Evolutionary conservation across 495 filamentous ascomycete species (phyloP).

Genomic region (Annulohypoxylon nitens): DNA sequence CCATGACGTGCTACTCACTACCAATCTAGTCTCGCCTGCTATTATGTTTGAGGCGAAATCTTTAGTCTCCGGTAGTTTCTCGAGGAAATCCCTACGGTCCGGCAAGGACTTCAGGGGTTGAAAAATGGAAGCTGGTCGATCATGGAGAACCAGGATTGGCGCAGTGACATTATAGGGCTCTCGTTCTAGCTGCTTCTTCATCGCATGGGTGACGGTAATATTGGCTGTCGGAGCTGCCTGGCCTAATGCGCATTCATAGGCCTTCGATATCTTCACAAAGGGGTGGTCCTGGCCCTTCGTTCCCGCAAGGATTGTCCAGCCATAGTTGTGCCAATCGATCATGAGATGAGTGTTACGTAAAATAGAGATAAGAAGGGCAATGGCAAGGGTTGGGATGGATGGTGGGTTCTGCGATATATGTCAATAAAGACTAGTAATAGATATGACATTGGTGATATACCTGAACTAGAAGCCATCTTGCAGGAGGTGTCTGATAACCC

Average conservation of each 20-base stretch:
- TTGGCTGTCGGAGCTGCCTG: conserved; percentile 74
- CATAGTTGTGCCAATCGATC: conserved; percentile 99
- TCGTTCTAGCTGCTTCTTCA: conserved; percentile 77
- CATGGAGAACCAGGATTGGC: conserved; percentile 82
- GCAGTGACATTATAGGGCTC: conserved; percentile 71
- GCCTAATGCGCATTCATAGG: conserved; percentile 81
- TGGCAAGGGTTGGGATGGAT: conserved; percentile 87
- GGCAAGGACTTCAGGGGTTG: conserved; percentile 69
- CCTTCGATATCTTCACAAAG: conserved; percentile 77
- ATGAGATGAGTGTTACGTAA: conserved; percentile 84
- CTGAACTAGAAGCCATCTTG: conserved; percentile 86
- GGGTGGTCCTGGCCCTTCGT: conserved; percentile 77
- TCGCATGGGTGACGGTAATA: conserved; percentile 89
- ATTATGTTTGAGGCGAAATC: conserved; percentile 69
- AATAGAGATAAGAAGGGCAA: conserved; percentile 78
- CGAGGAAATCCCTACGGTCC: conserved; percentile 70
- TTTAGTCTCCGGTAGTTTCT: conserved; percentile 68
- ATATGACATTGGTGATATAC: conserved; percentile 50
- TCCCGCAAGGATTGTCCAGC: conserved; percentile 88
- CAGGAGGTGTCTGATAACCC: conserved; percentile 76
- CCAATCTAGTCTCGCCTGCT: conserved; percentile 68
- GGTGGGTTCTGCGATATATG: conserved; percentile 81
- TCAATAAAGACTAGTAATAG: conserved; percentile 4
- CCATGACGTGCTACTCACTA: conserved; percentile 96
- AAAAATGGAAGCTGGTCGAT: conserved; percentile 87